Percentiles rank a stretch among this genome's conserved stretches.
Conservation (phyloP, 2,329 filamentous ascomycete genomes). For the Talaromyces sp. region DNA sequence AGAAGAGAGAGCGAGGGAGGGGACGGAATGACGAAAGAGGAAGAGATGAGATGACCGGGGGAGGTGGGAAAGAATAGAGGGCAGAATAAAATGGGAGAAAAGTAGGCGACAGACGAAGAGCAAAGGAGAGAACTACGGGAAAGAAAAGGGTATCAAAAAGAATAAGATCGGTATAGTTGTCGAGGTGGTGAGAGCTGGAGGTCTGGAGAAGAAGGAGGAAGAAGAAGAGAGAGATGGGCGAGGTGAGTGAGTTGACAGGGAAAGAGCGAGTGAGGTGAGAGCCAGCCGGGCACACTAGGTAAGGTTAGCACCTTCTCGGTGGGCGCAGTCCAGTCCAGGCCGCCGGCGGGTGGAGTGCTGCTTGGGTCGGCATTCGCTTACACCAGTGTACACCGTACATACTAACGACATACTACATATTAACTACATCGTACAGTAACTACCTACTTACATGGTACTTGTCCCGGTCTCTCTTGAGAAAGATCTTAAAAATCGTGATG, state of each 20-base stretch:
- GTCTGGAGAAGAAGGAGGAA: conserved; percentile 9
- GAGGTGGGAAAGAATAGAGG: conserved; percentile 1
- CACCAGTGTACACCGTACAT: no score
- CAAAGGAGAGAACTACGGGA: conserved; percentile 24
- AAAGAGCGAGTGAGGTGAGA: background rate
- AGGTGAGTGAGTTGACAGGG: background rate
- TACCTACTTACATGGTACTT: background rate
- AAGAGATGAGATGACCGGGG: conserved; percentile 3
- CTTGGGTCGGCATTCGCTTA: conserved; percentile 1
- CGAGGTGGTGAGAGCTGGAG: background rate
- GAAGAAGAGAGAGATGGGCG: conserved; percentile 3
- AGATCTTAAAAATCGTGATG: background rate
- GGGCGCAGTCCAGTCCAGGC: conserved; percentile 1
- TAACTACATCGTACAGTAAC: background rate
- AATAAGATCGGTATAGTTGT: background rate
- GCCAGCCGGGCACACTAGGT: conserved; percentile 7
- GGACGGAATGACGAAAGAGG: conserved; percentile 14
- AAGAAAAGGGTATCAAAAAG: conserved; percentile 2
- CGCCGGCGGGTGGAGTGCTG: background rate
- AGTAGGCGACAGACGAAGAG: conserved; percentile 26
- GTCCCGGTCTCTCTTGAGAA: background rate
- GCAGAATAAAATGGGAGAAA: conserved; percentile 27
- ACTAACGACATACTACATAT: no score
- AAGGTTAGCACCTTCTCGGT: background rate
- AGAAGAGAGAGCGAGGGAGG: conserved; percentile 13